Evolutionary conservation across 768 basidiomycete genomes (phyloP).

Genomic region (Boletales sp.): DNA sequence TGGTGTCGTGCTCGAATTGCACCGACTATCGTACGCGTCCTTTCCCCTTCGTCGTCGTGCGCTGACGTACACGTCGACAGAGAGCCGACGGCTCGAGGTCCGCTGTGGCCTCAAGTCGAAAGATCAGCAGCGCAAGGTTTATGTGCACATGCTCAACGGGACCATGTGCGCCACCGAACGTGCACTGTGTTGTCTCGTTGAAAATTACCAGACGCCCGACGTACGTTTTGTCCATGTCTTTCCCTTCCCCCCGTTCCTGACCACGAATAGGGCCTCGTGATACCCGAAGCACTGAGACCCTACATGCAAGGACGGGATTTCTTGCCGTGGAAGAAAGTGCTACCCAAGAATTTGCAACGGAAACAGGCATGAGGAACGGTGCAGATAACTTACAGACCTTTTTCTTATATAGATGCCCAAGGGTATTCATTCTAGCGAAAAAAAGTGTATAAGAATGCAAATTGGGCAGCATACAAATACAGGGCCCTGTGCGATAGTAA

Average conservation of each 20-base stretch:
- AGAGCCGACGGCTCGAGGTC: conserved; percentile 90
- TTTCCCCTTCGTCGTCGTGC: neutral
- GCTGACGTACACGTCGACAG: conserved; percentile 38
- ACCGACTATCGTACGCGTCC: conserved; percentile 90
- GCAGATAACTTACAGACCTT: neutral
- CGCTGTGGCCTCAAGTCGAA: conserved; percentile 89
- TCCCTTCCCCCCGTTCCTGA: neutral
- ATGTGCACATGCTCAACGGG: conserved; percentile 99
- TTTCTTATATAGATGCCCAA: neutral
- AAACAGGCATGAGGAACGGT: conserved; percentile 47
- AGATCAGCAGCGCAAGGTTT: conserved; percentile 87
- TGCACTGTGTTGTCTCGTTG: conserved; percentile 94
- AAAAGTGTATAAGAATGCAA: neutral
- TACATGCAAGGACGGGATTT: conserved; percentile 97
- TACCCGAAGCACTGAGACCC: conserved; percentile 86
- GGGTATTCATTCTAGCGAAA: neutral
- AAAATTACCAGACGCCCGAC: conserved; percentile 96
- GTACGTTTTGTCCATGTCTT: conserved; percentile 40
- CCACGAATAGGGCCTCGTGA: conserved; percentile 67
- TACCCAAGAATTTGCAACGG: conserved; percentile 75
- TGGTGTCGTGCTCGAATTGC: conserved; percentile 97
- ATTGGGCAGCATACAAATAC: conserved; percentile 16
- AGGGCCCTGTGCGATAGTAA: conserved; percentile 4
- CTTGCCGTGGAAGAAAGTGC: conserved; percentile 76
- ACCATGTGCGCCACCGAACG: conserved; percentile 97